A percentile compares a stretch with the other conserved stretches of the same genome.
phyloP scores from a whole-genome alignment of 306 rosid species.

The Trifolium dubium region DNA sequence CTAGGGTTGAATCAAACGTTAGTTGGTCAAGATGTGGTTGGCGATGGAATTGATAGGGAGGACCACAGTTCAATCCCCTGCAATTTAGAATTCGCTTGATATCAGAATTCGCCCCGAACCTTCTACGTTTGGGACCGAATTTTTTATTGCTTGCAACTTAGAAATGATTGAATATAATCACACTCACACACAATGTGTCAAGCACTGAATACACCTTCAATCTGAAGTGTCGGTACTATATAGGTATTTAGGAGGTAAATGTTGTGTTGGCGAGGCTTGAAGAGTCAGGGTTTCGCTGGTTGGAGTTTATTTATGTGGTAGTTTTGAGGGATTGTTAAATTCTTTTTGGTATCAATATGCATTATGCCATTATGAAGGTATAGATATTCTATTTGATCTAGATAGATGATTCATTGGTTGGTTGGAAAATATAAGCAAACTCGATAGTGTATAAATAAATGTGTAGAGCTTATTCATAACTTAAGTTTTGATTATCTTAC shows the following conservation, averaged over 20 bases:
- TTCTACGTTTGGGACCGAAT: too few relatives aligned
- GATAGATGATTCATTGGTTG: background rate
- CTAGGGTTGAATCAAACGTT: too few relatives aligned
- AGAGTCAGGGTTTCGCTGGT: background rate
- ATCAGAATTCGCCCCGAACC: too few relatives aligned
- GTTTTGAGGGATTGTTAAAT: constrained; percentile 13
- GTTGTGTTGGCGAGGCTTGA: constrained; percentile 6
- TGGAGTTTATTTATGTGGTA: background rate
- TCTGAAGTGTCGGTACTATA: background rate
- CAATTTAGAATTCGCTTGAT: too few relatives aligned
- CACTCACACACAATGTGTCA: too few relatives aligned
- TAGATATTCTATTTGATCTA: constrained; percentile 1
- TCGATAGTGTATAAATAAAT: background rate
- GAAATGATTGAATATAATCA: too few relatives aligned
- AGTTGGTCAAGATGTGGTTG: too few relatives aligned
- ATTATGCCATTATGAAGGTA: constrained; percentile 3
- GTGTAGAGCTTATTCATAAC: background rate
- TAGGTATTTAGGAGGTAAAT: background rate
- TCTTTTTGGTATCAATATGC: constrained; percentile 4
- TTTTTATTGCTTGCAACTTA: too few relatives aligned
- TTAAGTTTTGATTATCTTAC: constrained; percentile 5
- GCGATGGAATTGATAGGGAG: too few relatives aligned
- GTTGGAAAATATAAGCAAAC: constrained; percentile 16
- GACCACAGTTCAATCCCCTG: too few relatives aligned
- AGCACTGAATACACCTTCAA: background rate